Evolutionary conservation across 2,329 filamentous ascomycete genomes (phyloP), one percentile per base, ranked within the genome.

Genomic region (Sporothrix globosa): DNA sequence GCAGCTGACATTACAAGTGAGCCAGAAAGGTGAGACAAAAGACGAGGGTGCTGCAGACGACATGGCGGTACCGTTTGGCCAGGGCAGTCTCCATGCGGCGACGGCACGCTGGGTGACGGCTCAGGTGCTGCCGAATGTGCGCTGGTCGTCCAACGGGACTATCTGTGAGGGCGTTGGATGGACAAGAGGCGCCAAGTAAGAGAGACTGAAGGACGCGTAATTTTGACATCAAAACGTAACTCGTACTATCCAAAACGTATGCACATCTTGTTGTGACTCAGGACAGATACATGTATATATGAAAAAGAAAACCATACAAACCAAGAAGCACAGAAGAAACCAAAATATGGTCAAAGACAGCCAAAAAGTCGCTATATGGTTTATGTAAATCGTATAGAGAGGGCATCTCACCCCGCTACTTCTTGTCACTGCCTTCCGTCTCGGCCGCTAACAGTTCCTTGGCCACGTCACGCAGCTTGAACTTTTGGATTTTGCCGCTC

Each of bases 401-500:
- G 34, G 6, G 7, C 7, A n/a, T 2, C 19, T 3, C 48, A 24
- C 27, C 53, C 3, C 44, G 3, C 21, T 14, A 14, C 61, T 34
- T 11, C 19, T 52, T 13, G 11, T 50, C 6, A 7, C 21, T 17
- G 7, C 7, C n/a, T 4, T 30, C 17, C 17, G 58, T 30, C 4
- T 50, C 66, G 14, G 66, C 27, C 14, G 6, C 27, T n/a, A 72
- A 1, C 44, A 73, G 6, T 41, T 52, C 4, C 65, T 67, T 69
- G 19, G 74, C 94, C 76, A 85, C 82, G 19, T 93, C 91, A 76
- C 88, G 87, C 76, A 98, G 79, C 82, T 91, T 95, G 78, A 91
- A 97, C 82, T 98, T 97, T 82, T 97, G 93, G 70, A 98, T 94
- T 87, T 99, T 99, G 30, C 95, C 95, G 78, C 93, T 97, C 6